Evolutionary conservation across 495 filamentous ascomycete species (phyloP).

Genomic region (Pyrenula aspistea): DNA sequence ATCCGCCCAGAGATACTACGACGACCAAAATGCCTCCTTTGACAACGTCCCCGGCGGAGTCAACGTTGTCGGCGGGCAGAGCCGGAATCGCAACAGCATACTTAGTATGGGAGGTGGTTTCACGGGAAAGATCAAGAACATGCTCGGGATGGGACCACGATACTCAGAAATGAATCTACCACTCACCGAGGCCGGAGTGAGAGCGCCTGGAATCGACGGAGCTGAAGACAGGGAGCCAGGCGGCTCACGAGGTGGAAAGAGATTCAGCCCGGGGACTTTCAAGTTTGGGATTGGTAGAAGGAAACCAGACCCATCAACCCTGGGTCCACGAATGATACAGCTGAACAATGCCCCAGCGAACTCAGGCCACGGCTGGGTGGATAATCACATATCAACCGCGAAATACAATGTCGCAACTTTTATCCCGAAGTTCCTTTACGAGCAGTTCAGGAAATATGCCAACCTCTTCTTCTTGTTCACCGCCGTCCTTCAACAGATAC

Average conservation of each 20-base stretch:
- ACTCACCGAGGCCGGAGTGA: slow-evolving; percentile 64
- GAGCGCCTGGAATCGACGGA: slow-evolving; percentile 26
- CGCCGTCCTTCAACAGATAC: slow-evolving; percentile 89
- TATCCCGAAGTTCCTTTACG: slow-evolving; percentile 92
- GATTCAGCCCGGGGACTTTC: slow-evolving; percentile 59
- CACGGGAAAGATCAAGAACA: slow-evolving; percentile 74
- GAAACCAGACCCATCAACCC: slow-evolving; percentile 75
- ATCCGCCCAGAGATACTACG: slow-evolving; percentile 51
- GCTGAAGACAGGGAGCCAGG: slow-evolving; percentile 19
- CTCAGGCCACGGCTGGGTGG: slow-evolving; percentile 70
- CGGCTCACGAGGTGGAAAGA: slow-evolving; percentile 32
- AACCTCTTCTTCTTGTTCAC: slow-evolving; percentile 99
- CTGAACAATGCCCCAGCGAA: slow-evolving; percentile 98
- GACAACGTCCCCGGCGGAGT: slow-evolving; percentile 46
- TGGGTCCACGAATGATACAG: slow-evolving; percentile 88
- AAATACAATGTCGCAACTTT: slow-evolving; percentile 98
- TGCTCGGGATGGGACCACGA: slow-evolving; percentile 78
- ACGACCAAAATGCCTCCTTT: slow-evolving; percentile 21
- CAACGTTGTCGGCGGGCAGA: slow-evolving; percentile 33
- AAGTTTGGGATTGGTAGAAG: slow-evolving; percentile 88
- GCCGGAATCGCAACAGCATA: slow-evolving; percentile 74
- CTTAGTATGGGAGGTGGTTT: slow-evolving; percentile 76
- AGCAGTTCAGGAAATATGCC: slow-evolving; percentile 98
- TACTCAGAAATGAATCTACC: slow-evolving; percentile 99
- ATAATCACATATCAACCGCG: slow-evolving; percentile 94